phyloP scores from a whole-genome alignment of 192 early-diverging fungal species.

The Globomyces pollinis-pini region DNA sequence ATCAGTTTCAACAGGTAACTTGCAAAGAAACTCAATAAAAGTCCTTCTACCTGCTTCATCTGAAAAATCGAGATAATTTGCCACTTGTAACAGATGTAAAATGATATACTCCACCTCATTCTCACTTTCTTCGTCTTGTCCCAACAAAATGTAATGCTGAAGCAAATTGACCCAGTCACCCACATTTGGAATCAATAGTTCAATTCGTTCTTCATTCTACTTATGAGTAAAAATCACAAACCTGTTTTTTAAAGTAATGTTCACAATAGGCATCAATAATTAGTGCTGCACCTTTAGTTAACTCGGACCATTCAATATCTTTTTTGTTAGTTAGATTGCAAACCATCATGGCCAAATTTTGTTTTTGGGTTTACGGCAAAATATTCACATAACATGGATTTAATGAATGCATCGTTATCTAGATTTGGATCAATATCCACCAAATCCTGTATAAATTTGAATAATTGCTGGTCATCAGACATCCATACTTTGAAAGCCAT shows the following conservation, averaged over 20 bases:
- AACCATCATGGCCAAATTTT: neutral
- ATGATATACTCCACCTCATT: too few relatives aligned
- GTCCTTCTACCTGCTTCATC: constrained; percentile 5
- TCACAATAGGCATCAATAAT: neutral
- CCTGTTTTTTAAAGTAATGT: neutral
- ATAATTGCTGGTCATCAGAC: neutral
- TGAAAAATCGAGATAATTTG: neutral
- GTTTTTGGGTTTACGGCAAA: neutral
- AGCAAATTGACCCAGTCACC: neutral
- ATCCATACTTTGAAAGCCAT: neutral
- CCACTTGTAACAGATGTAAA: neutral
- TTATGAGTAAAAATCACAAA: neutral
- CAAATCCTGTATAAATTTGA: neutral
- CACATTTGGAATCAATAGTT: constrained; percentile 2
- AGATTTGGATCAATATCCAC: neutral
- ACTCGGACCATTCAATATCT: constrained; percentile 2
- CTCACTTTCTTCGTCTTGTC: too few relatives aligned
- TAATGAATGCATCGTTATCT: neutral
- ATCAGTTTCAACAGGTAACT: neutral
- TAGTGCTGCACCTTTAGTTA: neutral
- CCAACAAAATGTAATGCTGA: neutral
- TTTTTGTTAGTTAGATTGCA: neutral
- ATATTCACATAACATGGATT: neutral
- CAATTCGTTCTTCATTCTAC: constrained; percentile 10
- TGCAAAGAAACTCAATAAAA: neutral